Conservation (phyloP, 1,284 basidiomycete species). For the Fomitiporia mediterranea region DNA sequence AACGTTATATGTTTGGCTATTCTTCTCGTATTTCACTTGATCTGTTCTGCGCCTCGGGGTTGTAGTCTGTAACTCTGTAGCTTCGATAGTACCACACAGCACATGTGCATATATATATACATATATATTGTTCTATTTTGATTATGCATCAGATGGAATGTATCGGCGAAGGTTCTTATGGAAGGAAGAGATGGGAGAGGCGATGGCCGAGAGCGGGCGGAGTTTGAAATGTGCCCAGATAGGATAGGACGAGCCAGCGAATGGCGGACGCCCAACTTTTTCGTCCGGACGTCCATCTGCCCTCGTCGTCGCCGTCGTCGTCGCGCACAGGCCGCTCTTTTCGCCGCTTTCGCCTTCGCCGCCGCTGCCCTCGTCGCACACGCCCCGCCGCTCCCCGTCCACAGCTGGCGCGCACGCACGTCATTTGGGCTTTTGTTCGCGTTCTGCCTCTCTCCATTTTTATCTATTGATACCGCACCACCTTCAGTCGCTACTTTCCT, state of each 20-base stretch:
- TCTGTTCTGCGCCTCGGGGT: too few species aligned
- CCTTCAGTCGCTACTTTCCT: constrained; percentile 17
- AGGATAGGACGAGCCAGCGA: background rate
- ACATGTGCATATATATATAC: too few species aligned
- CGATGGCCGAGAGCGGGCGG: background rate
- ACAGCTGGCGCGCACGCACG: constrained; percentile 2
- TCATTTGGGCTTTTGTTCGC: constrained; percentile 17
- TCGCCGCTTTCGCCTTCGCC: constrained; percentile 11
- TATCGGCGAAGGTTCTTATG: background rate
- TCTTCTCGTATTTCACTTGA: too few species aligned
- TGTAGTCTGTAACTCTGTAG: too few species aligned
- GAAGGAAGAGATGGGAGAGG: background rate
- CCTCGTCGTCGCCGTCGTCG: constrained; percentile 14
- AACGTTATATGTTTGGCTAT: too few species aligned
- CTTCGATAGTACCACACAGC: too few species aligned
- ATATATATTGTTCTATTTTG: too few species aligned
- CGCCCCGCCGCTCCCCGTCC: background rate
- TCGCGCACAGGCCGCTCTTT: constrained; percentile 2
- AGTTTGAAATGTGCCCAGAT: constrained; percentile 1
- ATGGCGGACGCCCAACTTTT: constrained; percentile 4
- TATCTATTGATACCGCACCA: constrained; percentile 3
- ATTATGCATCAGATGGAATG: too few species aligned
- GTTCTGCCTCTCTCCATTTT: constrained; percentile 5
- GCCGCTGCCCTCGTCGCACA: constrained; percentile 5
- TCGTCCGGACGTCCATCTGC: constrained; percentile 17